Evolutionary conservation across 176 grass and related monocot genomes (phyloP).

Genomic region (Aegilops bicornis): DNA sequence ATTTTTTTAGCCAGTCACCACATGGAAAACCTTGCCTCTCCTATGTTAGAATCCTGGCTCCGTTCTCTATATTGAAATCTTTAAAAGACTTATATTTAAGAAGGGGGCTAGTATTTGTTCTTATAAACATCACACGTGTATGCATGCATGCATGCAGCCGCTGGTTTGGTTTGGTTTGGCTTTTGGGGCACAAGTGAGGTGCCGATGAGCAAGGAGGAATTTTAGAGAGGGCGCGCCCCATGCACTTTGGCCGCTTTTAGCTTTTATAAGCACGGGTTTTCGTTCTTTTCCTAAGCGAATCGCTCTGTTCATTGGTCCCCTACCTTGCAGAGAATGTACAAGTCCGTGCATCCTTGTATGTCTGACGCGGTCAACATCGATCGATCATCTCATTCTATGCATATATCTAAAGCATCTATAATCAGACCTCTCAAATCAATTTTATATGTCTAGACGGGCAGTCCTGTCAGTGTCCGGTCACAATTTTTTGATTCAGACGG

Average conservation of each 20-base stretch:
- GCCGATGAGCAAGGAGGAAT: slow-evolving; percentile 24
- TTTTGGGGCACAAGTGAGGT: slow-evolving; percentile 41
- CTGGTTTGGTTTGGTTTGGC: slow-evolving; percentile 29
- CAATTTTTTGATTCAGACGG: too few relatives aligned
- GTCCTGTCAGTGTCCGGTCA: too few relatives aligned
- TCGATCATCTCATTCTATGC: not conserved
- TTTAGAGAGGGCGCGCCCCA: slow-evolving; percentile 36
- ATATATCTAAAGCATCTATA: not conserved
- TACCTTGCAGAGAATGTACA: slow-evolving; percentile 19
- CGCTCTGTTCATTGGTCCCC: not conserved
- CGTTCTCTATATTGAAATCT: too few relatives aligned
- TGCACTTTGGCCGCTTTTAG: slow-evolving; percentile 46
- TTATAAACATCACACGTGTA: not conserved
- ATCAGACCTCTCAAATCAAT: too few relatives aligned
- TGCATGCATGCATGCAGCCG: slow-evolving; percentile 10
- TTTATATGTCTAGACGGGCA: too few relatives aligned
- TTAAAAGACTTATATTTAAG: too few relatives aligned
- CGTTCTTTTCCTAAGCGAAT: slow-evolving; percentile 23
- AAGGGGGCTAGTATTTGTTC: too few relatives aligned
- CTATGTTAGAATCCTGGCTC: too few relatives aligned
- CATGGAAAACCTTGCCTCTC: too few relatives aligned
- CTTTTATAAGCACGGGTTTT: not conserved
- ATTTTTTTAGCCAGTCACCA: too few relatives aligned
- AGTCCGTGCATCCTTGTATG: slow-evolving; percentile 18
- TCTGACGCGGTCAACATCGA: slow-evolving; percentile 15